These are phyloP conservation scores for Neurospora sp. DNA, from an alignment of 495 filamentous ascomycete species.

Conservation along the genomic window DNA sequence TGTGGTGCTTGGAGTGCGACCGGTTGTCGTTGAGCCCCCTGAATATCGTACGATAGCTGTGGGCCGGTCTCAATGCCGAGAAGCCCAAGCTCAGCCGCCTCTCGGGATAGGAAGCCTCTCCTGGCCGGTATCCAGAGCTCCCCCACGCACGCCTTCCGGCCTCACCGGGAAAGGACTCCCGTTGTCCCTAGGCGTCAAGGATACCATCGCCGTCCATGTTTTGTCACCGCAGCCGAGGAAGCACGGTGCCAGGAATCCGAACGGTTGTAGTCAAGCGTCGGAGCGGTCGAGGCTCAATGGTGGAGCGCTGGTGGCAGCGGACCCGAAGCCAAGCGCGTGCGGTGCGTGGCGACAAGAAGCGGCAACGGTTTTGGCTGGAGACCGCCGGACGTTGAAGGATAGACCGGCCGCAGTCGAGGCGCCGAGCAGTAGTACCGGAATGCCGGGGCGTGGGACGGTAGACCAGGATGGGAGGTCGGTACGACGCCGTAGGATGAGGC, in stretches of 20 bases:
- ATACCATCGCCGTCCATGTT: too few species aligned
- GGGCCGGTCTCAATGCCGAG: too few species aligned
- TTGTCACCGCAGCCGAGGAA: too few species aligned
- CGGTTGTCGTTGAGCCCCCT: background rate
- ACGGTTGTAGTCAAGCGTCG: background rate
- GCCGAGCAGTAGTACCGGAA: background rate
- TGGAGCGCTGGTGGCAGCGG: background rate
- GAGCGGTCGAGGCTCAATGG: background rate
- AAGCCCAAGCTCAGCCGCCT: too few species aligned
- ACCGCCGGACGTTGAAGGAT: background rate
- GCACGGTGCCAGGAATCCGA: too few species aligned
- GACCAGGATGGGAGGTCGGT: background rate
- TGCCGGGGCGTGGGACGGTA: background rate
- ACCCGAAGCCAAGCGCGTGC: background rate
- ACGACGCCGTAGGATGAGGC: background rate
- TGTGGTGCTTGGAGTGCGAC: accelerated
- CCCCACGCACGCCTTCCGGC: too few species aligned
- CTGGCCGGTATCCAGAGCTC: too few species aligned
- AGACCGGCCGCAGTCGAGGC: background rate
- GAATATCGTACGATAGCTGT: too few species aligned
- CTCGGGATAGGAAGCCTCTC: too few species aligned
- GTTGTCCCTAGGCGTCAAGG: too few species aligned
- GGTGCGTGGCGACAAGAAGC: accelerated
- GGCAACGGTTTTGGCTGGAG: background rate
- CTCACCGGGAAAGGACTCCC: too few species aligned